phyloP scores from a whole-genome alignment of 768 basidiomycete genomes.

The Boletus sp. region DNA sequence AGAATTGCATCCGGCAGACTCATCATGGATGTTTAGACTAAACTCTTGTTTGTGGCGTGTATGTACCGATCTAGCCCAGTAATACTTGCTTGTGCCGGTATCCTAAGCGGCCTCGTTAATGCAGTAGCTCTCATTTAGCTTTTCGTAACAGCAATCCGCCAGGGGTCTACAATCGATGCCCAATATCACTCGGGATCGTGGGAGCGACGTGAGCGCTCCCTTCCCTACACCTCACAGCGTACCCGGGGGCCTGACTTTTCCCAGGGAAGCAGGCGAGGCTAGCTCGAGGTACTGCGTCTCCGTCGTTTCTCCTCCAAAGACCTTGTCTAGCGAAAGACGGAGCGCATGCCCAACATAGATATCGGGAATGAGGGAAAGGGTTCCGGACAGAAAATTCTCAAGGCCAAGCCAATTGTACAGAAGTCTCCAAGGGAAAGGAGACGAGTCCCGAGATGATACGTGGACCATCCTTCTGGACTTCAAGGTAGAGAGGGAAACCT shows the following conservation, averaged over 20 bases:
- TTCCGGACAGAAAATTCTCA: slow-evolving; percentile 20
- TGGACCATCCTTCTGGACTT: too few species aligned
- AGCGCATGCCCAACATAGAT: slow-evolving; percentile 13
- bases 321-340: neutral
- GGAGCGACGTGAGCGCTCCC: slow-evolving; percentile 36
- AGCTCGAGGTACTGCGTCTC: slow-evolving; percentile 1
- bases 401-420: slow-evolving; percentile 14
- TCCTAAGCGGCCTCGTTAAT: neutral
- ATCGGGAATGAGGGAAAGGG: too few species aligned
- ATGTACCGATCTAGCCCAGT: neutral
- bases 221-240: slow-evolving; percentile 29
- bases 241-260: slow-evolving; percentile 24
- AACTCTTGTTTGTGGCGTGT: neutral
- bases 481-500: too few species aligned
- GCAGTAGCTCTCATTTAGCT: neutral
- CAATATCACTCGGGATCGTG: slow-evolving; percentile 29
- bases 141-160: slow-evolving; percentile 14
- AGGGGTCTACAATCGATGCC: slow-evolving; percentile 20
- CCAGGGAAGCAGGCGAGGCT: slow-evolving; percentile 32
- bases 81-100: too few species aligned
- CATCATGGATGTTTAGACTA: too few species aligned
- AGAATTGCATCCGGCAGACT: neutral
- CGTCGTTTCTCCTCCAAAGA: slow-evolving; percentile 18
- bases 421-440: slow-evolving; percentile 13
- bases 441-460: slow-evolving; percentile 24